phyloP scores from a whole-genome alignment of 768 basidiomycete species.

The Termitomyces sp. region DNA sequence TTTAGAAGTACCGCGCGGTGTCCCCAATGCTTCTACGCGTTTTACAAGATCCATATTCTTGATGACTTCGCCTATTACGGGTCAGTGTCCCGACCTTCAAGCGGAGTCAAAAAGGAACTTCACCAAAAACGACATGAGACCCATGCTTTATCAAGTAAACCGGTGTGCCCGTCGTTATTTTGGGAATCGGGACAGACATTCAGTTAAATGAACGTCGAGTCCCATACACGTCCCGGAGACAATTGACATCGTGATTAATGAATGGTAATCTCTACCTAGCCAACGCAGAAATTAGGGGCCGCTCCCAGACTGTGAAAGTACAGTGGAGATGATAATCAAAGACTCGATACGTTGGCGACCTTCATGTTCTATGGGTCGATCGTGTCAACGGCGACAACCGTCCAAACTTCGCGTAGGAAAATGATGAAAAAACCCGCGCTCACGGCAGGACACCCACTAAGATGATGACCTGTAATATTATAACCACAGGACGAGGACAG shows the following conservation, averaged over 20 bases:
- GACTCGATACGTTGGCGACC: constrained; percentile 6
- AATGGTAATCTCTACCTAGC: not conserved
- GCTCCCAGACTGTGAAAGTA: not conserved
- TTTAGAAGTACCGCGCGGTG: constrained; percentile 31
- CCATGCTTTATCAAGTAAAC: constrained; percentile 23
- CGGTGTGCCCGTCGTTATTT: not conserved
- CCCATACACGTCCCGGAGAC: not conserved
- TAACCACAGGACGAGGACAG: not conserved
- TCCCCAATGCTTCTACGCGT: constrained; percentile 45
- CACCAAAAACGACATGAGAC: constrained; percentile 28
- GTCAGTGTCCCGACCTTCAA: not conserved
- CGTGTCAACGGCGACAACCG: not conserved
- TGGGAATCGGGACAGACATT: not conserved
- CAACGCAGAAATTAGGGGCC: not conserved
- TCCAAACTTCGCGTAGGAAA: not conserved
- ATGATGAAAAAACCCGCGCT: not conserved
- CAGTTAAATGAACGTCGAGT: not conserved
- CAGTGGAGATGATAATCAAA: constrained; percentile 2
- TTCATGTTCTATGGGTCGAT: not conserved
- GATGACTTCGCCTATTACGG: constrained; percentile 47
- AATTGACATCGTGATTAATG: too few relatives aligned
- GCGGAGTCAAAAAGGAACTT: constrained; percentile 4
- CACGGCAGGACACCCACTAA: not conserved
- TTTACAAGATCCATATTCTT: constrained; percentile 63
- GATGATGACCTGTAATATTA: not conserved